A percentile compares a stretch with the other conserved stretches of the same genome.
Evolutionary conservation across 2,329 filamentous ascomycete genomes (phyloP).

Genomic region (Dryadomyces sulphureus): DNA sequence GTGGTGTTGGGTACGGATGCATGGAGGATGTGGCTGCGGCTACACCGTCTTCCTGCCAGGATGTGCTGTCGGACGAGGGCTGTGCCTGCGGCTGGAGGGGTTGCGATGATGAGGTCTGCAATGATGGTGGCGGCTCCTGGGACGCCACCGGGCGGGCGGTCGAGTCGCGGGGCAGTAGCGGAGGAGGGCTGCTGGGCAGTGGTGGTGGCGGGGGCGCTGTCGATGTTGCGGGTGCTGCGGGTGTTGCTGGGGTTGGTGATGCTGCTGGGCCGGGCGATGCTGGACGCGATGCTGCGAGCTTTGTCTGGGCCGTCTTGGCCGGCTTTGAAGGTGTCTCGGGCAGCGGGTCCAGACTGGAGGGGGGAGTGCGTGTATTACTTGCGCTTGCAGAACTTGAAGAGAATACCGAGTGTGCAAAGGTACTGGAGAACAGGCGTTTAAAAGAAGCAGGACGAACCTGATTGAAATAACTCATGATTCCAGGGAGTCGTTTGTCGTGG

Average conservation of each 20-base stretch:
- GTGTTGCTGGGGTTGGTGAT: no score
- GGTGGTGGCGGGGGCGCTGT: no score
- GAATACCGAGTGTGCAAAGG: slow-evolving; percentile 19
- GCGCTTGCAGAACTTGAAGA: slow-evolving; percentile 12
- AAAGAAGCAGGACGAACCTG: slow-evolving; percentile 92
- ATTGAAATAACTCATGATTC: slow-evolving; percentile 94
- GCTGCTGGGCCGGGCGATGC: slow-evolving; percentile 2
- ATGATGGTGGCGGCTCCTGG: not conserved
- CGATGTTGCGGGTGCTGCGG: no score
- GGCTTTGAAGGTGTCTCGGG: no score
- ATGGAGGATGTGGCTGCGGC: slow-evolving; percentile 7
- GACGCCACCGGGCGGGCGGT: no score
- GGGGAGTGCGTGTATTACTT: not conserved
- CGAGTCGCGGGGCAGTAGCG: no score
- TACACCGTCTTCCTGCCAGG: not conserved
- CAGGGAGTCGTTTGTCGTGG: slow-evolving; percentile 85
- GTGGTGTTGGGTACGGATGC: slow-evolving; percentile 42
- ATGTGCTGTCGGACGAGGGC: not conserved
- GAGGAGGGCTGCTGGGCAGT: no score
- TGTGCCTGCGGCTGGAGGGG: not conserved
- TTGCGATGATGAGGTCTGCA: not conserved
- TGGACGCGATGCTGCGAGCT: no score
- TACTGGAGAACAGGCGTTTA: slow-evolving; percentile 29
- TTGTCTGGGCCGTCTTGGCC: no score
- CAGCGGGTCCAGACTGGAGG: no score